Conservation (phyloP, 345 rosid genomes). For the sweet orange (Citrus sinensis) region DNA sequence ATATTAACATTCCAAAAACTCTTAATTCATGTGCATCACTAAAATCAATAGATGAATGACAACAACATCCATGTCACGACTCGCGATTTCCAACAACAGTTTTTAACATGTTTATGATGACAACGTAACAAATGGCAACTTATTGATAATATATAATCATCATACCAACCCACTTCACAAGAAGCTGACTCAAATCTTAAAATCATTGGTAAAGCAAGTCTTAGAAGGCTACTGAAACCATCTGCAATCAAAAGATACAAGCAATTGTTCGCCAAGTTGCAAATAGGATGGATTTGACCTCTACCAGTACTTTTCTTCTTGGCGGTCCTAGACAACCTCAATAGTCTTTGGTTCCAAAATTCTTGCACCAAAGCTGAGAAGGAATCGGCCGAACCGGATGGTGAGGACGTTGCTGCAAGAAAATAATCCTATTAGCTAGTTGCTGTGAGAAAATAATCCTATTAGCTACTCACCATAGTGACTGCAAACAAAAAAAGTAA, state of each 20-base stretch:
- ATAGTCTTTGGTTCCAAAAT: constrained; percentile 88
- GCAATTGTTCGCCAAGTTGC: background rate
- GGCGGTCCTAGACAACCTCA: constrained; percentile 4
- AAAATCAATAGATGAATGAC: background rate
- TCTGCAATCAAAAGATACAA: constrained; percentile 9
- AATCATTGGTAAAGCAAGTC: constrained; percentile 3
- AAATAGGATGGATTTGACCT: constrained; percentile 4
- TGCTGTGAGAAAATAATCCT: background rate
- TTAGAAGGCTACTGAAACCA: constrained; percentile 9
- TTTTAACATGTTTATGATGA: background rate
- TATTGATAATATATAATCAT: constrained; percentile 16
- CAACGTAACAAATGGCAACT: background rate
- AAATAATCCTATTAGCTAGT: constrained; percentile 10
- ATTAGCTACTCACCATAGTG: constrained; percentile 4
- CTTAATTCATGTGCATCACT: background rate
- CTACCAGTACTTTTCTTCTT: constrained; percentile 4
- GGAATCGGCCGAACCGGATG: constrained; percentile 94
- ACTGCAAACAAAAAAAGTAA: background rate
- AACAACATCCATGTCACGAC: background rate
- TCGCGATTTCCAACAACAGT: background rate
- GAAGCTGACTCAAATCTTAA: constrained; percentile 2
- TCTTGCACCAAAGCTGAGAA: constrained; percentile 99
- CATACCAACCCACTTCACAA: background rate
- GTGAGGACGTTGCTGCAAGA: constrained; percentile 96
- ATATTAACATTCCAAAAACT: background rate